Conservation (phyloP, 768 basidiomycete species). For the Psilocybe cubensis region DNA sequence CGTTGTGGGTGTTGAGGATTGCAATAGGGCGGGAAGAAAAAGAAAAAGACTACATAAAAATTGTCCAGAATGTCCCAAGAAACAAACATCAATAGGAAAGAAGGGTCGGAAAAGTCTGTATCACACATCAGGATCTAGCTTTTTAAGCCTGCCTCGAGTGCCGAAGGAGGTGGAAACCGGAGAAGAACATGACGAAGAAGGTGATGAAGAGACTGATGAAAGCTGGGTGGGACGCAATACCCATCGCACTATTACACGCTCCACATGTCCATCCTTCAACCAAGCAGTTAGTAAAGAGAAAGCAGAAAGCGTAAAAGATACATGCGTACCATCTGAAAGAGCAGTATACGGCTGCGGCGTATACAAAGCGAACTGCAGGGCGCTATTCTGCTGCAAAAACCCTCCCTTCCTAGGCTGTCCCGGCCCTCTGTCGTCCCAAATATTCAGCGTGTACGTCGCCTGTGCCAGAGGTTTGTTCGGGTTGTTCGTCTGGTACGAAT, state of each 20-base stretch:
- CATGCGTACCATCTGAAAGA: slow-evolving; percentile 39
- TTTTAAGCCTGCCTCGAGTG: slow-evolving; percentile 13
- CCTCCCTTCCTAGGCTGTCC: slow-evolving; percentile 63
- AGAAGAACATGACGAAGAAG: slow-evolving; percentile 65
- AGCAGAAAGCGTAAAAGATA: not conserved
- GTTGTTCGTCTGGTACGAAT: slow-evolving; percentile 65
- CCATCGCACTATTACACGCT: slow-evolving; percentile 47
- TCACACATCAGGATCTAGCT: not conserved
- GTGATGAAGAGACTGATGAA: slow-evolving; percentile 58
- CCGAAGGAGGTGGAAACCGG: slow-evolving; percentile 64
- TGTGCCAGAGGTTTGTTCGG: slow-evolving; percentile 72
- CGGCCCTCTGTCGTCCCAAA: slow-evolving; percentile 83
- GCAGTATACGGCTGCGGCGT: slow-evolving; percentile 75
- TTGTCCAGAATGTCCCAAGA: slow-evolving; percentile 12
- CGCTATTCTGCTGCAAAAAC: slow-evolving; percentile 67
- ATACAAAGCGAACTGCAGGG: slow-evolving; percentile 83
- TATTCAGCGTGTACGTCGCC: slow-evolving; percentile 75
- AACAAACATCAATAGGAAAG: not conserved
- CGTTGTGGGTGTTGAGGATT: not conserved
- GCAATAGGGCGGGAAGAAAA: not conserved
- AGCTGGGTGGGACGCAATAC: slow-evolving; percentile 51
- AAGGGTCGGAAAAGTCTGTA: not conserved
- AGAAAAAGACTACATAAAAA: slow-evolving; percentile 6
- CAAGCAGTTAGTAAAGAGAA: not conserved
- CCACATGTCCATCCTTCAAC: slow-evolving; percentile 58